These are phyloP conservation scores for Zygosaccharomyces siamensis DNA, from an alignment of 805 yeast genomes.

Conservation along the genomic window DNA sequence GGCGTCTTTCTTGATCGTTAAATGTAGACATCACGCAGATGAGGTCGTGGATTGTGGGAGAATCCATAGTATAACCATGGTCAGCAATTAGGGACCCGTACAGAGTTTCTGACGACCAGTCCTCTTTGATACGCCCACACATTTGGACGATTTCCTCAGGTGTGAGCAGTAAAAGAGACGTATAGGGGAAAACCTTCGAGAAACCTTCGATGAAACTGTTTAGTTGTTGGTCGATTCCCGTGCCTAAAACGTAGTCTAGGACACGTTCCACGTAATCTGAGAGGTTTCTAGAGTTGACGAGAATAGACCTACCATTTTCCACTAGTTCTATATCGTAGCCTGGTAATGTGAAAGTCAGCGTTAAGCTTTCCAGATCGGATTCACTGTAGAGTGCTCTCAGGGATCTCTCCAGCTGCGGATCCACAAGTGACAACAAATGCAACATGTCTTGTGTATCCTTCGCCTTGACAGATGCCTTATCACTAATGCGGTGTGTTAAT, in stretches of 20 bases:
- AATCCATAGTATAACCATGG: slow-evolving; percentile 79
- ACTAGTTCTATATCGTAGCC: slow-evolving; percentile 61
- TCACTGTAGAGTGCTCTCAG: slow-evolving; percentile 42
- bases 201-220: slow-evolving; percentile 74
- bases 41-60: slow-evolving; percentile 55
- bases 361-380: slow-evolving; percentile 41
- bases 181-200: slow-evolving; percentile 73
- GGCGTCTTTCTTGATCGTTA: slow-evolving; percentile 50
- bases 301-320: slow-evolving; percentile 48
- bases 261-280: slow-evolving; percentile 53
- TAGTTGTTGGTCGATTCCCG: slow-evolving; percentile 63
- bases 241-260: slow-evolving; percentile 52
- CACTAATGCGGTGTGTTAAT: slow-evolving; percentile 39
- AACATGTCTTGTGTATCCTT: slow-evolving; percentile 24
- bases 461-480: slow-evolving; percentile 6
- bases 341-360: slow-evolving; percentile 68
- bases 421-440: slow-evolving; percentile 46
- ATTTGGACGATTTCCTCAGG: slow-evolving; percentile 67
- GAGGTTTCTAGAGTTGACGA: slow-evolving; percentile 50
- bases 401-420: slow-evolving; percentile 54
- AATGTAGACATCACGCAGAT: slow-evolving; percentile 59
- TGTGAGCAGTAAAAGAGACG: slow-evolving; percentile 64
- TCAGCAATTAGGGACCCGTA: slow-evolving; percentile 66
- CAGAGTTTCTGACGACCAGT: slow-evolving; percentile 71
- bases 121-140: slow-evolving; percentile 78